Evolutionary conservation across 192 early-diverging fungal genomes (phyloP).

Genomic region (Diversispora eburnea): DNA sequence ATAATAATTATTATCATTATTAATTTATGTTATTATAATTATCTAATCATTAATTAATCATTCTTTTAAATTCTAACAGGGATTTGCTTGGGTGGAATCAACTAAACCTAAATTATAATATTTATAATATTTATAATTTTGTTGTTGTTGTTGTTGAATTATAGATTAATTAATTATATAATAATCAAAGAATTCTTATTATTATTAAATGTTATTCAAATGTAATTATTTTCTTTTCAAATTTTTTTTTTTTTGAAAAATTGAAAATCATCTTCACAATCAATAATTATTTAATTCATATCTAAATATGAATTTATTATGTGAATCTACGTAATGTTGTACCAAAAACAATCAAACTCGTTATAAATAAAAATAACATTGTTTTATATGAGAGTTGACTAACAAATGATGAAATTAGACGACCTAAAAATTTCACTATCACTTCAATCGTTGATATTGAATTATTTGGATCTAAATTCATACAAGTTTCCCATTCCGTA

Average conservation of each 20-base stretch:
- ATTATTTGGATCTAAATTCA: not conserved
- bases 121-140: too few species aligned
- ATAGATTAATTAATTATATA: too few species aligned
- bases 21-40: too few species aligned
- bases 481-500: slow-evolving; percentile 4
- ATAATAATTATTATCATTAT: not conserved
- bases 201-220: too few species aligned
- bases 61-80: slow-evolving; percentile 14
- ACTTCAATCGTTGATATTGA: not conserved
- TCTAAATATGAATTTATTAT: not conserved
- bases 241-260: too few species aligned
- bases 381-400: not conserved
- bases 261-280: too few species aligned
- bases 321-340: not conserved
- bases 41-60: not conserved
- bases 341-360: not conserved
- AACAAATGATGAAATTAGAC: slow-evolving; percentile 1
- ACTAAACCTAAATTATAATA: slow-evolving; percentile 16
- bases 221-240: too few species aligned
- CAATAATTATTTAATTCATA: too few species aligned
- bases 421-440: not conserved
- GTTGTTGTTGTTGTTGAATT: too few species aligned
- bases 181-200: too few species aligned
- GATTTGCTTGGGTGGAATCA: slow-evolving; percentile 49
- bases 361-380: not conserved